Conservation (phyloP, 2,329 filamentous ascomycete species). For the Aspergillus piperis region DNA sequence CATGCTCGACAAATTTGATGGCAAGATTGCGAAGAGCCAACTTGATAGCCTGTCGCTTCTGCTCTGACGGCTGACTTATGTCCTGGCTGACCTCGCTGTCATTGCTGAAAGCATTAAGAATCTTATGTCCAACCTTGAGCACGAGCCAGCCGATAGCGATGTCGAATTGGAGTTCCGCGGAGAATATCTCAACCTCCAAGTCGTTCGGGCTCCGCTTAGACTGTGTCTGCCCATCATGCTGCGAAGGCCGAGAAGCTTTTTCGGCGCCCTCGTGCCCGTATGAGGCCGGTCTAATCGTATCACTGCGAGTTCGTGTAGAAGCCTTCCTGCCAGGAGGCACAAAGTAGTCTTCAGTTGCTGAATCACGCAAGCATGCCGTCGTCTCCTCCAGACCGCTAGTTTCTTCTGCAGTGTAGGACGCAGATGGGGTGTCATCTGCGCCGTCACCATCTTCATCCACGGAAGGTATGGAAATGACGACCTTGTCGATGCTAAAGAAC, state of each 20-base stretch:
- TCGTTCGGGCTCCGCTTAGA: conserved; percentile 12
- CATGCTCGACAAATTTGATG: conserved; percentile 41
- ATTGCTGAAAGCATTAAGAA: conserved; percentile 24
- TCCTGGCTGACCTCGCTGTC: conserved; percentile 13
- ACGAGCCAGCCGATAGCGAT: conserved; percentile 46
- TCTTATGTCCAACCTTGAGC: conserved; percentile 38
- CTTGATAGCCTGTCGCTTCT: conserved; percentile 21
- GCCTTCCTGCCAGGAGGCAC: conserved; percentile 26
- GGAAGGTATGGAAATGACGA: conserved; percentile 41
- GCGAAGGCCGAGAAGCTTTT: conserved; percentile 6
- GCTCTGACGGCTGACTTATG: conserved; percentile 10
- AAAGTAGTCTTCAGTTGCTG: conserved; percentile 26
- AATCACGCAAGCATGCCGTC: conserved; percentile 23
- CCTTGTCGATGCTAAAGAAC: conserved; percentile 37
- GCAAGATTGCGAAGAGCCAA: conserved; percentile 34
- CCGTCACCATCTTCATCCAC: conserved; percentile 15
- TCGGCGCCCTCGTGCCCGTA: conserved; percentile 14
- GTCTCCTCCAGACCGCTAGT: conserved; percentile 26
- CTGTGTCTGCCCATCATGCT: conserved; percentile 10
- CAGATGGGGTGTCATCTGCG: conserved; percentile 10
- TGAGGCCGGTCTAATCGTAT: conserved; percentile 17
- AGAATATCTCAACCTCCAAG: conserved; percentile 36
- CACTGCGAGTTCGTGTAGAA: conserved; percentile 24
- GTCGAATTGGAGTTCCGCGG: conserved; percentile 38
- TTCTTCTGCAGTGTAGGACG: conserved; percentile 13